These are phyloP conservation scores for Raphanus raphanistrum DNA, from an alignment of 345 rosid genomes.

Conservation along the genomic window DNA sequence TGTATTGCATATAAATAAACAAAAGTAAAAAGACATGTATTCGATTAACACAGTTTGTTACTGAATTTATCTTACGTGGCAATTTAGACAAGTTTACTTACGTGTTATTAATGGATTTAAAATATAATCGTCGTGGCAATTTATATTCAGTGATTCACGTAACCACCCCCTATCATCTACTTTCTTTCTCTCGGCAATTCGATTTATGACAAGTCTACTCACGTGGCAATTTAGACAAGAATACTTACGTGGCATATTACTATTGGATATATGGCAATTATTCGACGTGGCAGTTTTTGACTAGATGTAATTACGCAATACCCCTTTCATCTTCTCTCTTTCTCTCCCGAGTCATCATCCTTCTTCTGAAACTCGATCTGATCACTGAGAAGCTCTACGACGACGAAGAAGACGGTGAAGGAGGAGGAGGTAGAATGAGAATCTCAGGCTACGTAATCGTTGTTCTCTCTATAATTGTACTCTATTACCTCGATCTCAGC, in stretches of 20 bases:
- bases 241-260: slow-evolving; percentile 22
- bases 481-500: slow-evolving; percentile 35
- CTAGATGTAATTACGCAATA: background rate
- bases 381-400: slow-evolving; percentile 25
- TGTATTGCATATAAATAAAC: slow-evolving; percentile 2
- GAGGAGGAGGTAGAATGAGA: slow-evolving; percentile 30
- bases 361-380: slow-evolving; percentile 15
- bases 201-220: background rate
- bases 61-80: background rate
- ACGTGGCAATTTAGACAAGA: background rate
- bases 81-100: background rate
- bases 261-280: slow-evolving; percentile 21
- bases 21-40: background rate
- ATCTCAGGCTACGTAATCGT: slow-evolving; percentile 15
- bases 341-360: background rate
- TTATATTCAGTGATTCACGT: too few species aligned
- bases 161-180: background rate
- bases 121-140: slow-evolving; percentile 25
- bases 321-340: slow-evolving; percentile 2
- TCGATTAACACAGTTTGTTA: background rate
- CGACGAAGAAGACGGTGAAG: slow-evolving; percentile 12
- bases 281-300: slow-evolving; percentile 22
- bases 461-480: slow-evolving; percentile 40
- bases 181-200: background rate
- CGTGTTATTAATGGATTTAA: slow-evolving; percentile 18